Evolutionary conservation across 441 rosid species (phyloP).

Genomic region (Metrosideros polymorpha): DNA sequence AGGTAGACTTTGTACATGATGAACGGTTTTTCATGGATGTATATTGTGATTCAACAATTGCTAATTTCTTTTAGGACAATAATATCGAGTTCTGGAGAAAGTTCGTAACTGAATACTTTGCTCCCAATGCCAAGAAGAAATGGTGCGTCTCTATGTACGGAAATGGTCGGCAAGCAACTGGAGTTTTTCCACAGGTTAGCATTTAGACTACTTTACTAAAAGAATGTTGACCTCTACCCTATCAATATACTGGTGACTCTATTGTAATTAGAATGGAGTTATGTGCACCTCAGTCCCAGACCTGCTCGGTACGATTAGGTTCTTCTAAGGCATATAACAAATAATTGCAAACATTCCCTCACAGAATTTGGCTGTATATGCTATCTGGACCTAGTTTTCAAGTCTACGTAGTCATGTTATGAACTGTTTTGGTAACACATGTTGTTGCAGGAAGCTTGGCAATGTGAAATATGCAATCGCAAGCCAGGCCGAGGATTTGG

Average conservation of each 20-base stretch:
- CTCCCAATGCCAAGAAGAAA: constrained; percentile 52
- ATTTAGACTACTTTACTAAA: background rate
- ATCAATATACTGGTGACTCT: background rate
- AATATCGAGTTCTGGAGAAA: constrained; percentile 54
- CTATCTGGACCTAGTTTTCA: background rate
- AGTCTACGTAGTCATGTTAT: background rate
- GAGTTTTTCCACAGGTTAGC: constrained; percentile 55
- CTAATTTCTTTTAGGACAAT: constrained; percentile 28
- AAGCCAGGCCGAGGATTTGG: constrained; percentile 99
- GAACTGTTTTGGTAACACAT: background rate
- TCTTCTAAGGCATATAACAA: background rate
- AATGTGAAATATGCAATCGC: constrained; percentile 96
- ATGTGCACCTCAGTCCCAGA: background rate
- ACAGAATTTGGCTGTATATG: background rate
- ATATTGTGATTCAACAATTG: background rate
- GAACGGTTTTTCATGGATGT: background rate
- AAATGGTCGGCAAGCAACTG: constrained; percentile 53
- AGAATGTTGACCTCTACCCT: background rate
- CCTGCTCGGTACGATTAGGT: background rate
- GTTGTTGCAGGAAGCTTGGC: constrained; percentile 89
- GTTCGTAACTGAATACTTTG: constrained; percentile 50
- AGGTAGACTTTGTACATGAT: constrained; percentile 37
- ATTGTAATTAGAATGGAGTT: background rate
- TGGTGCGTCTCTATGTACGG: constrained; percentile 60
- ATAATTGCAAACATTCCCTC: background rate